phyloP scores from a whole-genome alignment of 192 early-diverging fungal species.

The Phycomyces nitens region DNA sequence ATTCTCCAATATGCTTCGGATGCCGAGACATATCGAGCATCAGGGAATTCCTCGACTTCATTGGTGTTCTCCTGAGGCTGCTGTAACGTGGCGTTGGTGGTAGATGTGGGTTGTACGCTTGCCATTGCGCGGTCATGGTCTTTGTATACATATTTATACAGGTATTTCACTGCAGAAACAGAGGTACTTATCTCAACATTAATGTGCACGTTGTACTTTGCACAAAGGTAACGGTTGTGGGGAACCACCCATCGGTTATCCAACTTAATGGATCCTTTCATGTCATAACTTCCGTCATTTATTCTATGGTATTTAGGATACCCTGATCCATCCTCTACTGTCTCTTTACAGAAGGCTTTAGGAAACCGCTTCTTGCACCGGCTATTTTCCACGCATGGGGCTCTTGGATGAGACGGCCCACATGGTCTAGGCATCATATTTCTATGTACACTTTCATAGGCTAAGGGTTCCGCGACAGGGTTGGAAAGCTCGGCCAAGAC shows the following conservation, averaged over 20 bases:
- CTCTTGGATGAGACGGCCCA: background rate
- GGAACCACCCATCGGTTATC: slow-evolving; percentile 33
- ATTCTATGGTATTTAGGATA: slow-evolving; percentile 10
- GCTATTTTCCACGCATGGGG: background rate
- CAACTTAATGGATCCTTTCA: background rate
- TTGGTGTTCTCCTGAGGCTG: background rate
- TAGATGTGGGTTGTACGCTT: too few species aligned
- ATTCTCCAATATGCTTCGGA: slow-evolving; percentile 31
- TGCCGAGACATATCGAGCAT: slow-evolving; percentile 25
- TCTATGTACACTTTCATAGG: slow-evolving; percentile 5
- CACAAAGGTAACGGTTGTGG: slow-evolving; percentile 22
- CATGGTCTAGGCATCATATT: slow-evolving; percentile 23
- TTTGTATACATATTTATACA: slow-evolving; percentile 15
- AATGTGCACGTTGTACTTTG: slow-evolving; percentile 35
- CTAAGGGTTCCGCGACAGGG: background rate
- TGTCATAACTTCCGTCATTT: background rate
- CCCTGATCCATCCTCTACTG: slow-evolving; percentile 2
- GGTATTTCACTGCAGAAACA: background rate
- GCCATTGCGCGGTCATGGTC: background rate
- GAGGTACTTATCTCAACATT: slow-evolving; percentile 28
- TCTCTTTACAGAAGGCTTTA: background rate
- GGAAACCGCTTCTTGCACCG: slow-evolving; percentile 26
- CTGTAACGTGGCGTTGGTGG: background rate
- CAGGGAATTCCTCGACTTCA: background rate
- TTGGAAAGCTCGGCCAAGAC: slow-evolving; percentile 16